Evolutionary conservation across 2,329 filamentous ascomycete species (phyloP), one percentile per base, ranked within the genome.

Genomic region (Rutstroemia sp.): DNA sequence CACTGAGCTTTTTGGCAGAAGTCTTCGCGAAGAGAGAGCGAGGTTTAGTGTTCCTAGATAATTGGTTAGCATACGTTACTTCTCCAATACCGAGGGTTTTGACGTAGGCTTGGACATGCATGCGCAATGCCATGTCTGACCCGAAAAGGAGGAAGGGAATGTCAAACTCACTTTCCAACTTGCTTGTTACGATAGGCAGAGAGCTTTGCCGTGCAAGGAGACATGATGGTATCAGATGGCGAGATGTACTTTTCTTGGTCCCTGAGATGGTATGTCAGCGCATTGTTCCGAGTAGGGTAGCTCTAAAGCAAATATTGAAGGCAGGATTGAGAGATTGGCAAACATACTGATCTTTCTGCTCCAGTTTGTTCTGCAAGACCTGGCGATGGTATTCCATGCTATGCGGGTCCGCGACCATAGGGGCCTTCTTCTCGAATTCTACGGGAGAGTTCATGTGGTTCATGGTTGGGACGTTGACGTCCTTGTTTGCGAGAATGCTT

Each of bases 171-270:
- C 86, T 91, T 92, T 74, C 80, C 80, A 61, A 85, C 85, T 67
- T 90, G 86, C 77, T 90, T 91, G 74, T 82, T 88, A 73, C 88
- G 87, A 72, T 92, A 83, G 42, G 87, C 86, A 61, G 80, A 87
- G 66, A 94, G 81, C 79, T 94, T 94, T 71, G 88, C 86, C 18
- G 86, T 88, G 72, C 88, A 91, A 38, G 90, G 90, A 66, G 87
- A 91, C 85, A 91, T 88, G 76, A 95, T 92, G 73, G 83, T 85
- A 72, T 95, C 90, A n/a, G 88, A 92, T 2, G 90, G 90, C 18
- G 87, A 92, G 70, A 92, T 77, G 73, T 92, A 92, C 41, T 65
- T 62, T 61, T 65, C 63, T 44, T 68, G 61, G 56, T 58, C 63
- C 51, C 69, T 71, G 9, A 12, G 10, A 34, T 34, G 30, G 30